These are phyloP conservation scores for Sugiyamaella smithiae DNA, from an alignment of 805 yeast species.

Conservation along the genomic window DNA sequence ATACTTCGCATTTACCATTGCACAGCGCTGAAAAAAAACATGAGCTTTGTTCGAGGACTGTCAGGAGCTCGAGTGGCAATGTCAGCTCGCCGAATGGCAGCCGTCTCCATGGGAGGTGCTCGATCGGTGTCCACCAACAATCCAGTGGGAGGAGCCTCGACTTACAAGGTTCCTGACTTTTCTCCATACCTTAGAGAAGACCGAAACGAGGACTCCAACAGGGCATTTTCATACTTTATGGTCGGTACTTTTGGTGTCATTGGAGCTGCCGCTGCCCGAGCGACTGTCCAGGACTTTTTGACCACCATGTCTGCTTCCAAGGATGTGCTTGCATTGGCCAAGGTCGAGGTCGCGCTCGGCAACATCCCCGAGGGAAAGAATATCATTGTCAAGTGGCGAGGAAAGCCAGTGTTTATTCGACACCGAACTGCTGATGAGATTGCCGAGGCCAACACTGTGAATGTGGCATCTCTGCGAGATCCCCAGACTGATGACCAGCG, in stretches of 20 bases:
- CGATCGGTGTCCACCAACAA: conserved; percentile 15
- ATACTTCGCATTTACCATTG: conserved; percentile 1
- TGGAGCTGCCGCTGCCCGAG: conserved; percentile 91
- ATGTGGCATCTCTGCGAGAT: conserved; percentile 78
- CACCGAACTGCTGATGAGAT: conserved; percentile 95
- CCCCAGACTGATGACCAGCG: conserved; percentile 93
- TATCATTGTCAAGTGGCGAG: conserved; percentile 99
- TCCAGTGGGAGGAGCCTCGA: conserved; percentile 48
- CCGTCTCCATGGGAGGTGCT: not conserved
- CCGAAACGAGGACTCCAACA: conserved; percentile 68
- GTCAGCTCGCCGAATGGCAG: conserved; percentile 3
- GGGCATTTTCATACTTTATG: conserved; percentile 94
- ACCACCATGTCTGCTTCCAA: conserved; percentile 96
- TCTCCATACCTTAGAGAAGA: conserved; percentile 71
- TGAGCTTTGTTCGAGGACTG: conserved; percentile 6
- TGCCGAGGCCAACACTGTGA: conserved; percentile 86
- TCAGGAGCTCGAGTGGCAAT: conserved; percentile 3
- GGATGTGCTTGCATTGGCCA: conserved; percentile 98
- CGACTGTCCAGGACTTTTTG: conserved; percentile 88
- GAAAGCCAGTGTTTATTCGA: conserved; percentile 99
- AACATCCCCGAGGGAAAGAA: conserved; percentile 97
- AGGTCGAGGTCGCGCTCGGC: conserved; percentile 92
- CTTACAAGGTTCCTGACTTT: conserved; percentile 90
- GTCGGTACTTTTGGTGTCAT: conserved; percentile 92
- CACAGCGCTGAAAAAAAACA: not conserved